Evolutionary conservation across 139 green algal species (phyloP), one percentile per base, ranked within the genome.

Genomic region (Klebsormidium nitens): DNA sequence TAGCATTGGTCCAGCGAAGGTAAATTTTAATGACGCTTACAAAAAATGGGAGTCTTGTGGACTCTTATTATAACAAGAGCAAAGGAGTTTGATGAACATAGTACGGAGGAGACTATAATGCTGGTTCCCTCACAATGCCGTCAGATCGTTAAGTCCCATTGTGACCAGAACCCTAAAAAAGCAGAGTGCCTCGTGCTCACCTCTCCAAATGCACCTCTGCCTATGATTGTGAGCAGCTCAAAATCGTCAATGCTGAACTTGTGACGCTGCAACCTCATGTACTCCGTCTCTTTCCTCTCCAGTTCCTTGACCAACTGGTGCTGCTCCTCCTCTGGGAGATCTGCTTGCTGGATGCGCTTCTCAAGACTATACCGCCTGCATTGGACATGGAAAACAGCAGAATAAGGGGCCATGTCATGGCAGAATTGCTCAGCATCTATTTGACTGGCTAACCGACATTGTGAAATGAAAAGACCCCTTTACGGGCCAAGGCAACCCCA

Each of bases 161-260:
- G 42, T 50, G 42, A 50, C 42, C 42, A 50, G 42, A 50, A 26
- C 8, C 8, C 42, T 17, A 26, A 29, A n/a, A 5, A 35, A 34
- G 50, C 19, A 8, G 42, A 14, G 42, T 50, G 42, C 8, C n/a
- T 8, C 42, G 42, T 14, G 42, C 44, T 2, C 44, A 96, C 91
- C 86, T 95, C 93, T 0, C 93, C 93, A 78, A 98, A 98, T 0
- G 93, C 93, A 1, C 93, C 93, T 14, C 91, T 77, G 17, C 93
- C 93, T 63, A 98, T 97, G 64, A 98, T 93, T 8, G 84, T 92
- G 0, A 98, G 77, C 19, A 89, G 82, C 60, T 98, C 93, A 84
- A 97, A 98, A 80, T 98, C 91, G 0, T 90, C 85, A 5, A 84
- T 82, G 36, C 60, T 85, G 59, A 96, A 81, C 17, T 88, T 90